Evolutionary conservation across 257 asterid species (phyloP).

Genomic region (Nyctanthes arbortristis): DNA sequence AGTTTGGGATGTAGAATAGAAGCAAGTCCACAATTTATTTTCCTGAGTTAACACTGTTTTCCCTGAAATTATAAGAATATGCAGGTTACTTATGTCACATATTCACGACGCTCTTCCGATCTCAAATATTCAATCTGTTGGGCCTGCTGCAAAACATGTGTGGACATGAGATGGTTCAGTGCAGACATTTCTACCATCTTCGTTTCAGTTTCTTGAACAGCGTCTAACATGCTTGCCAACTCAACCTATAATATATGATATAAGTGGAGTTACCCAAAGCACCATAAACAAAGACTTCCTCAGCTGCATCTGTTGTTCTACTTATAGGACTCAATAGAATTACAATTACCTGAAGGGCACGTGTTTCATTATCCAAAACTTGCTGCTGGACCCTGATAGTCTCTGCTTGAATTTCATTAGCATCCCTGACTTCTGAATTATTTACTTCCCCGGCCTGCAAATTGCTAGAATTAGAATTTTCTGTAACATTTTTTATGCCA

Average conservation of each 20-base stretch:
- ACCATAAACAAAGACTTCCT: not conserved
- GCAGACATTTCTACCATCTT: constrained; percentile 98
- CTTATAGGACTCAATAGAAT: constrained; percentile 5
- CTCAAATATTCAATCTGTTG: constrained; percentile 85
- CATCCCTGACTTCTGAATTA: constrained; percentile 44
- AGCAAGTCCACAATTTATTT: not conserved
- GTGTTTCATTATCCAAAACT: constrained; percentile 81
- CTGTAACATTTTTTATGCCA: constrained; percentile 31
- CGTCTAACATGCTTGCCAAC: constrained; percentile 78
- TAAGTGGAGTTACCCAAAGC: constrained; percentile 5
- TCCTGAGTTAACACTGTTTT: not conserved
- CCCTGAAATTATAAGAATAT: not conserved
- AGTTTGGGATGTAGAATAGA: not conserved
- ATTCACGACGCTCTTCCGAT: constrained; percentile 61
- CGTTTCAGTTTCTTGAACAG: constrained; percentile 85
- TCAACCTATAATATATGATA: constrained; percentile 56
- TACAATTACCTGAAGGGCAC: constrained; percentile 67
- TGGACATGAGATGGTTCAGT: constrained; percentile 91
- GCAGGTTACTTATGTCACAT: not conserved
- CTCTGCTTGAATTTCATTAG: constrained; percentile 48
- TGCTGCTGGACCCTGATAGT: constrained; percentile 71
- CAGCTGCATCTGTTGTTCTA: constrained; percentile 7
- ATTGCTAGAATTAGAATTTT: constrained; percentile 37
- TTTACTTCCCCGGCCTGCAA: constrained; percentile 30
- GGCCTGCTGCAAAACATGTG: constrained; percentile 89